Conservation (phyloP, 1,284 basidiomycete species). For the Singerocomus inundabilis region DNA sequence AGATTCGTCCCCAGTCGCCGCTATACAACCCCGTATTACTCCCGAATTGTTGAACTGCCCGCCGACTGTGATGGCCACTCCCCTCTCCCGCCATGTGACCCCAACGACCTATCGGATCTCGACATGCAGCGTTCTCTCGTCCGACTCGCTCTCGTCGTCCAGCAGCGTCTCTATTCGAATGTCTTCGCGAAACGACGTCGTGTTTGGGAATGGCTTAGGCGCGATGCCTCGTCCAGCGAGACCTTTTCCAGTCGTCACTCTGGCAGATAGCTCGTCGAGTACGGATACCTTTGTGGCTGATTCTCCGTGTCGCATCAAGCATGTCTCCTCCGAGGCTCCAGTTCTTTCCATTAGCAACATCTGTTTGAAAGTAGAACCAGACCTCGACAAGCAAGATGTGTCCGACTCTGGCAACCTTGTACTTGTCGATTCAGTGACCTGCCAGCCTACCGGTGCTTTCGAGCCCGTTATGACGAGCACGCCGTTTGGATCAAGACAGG, state of each 20-base stretch:
- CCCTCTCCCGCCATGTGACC: slow-evolving; percentile 5
- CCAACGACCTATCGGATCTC: slow-evolving; percentile 2
- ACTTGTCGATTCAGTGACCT: neutral
- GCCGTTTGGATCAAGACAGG: slow-evolving; percentile 6
- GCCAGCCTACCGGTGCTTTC: slow-evolving; percentile 6
- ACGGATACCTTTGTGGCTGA: slow-evolving; percentile 27
- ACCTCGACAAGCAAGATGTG: neutral
- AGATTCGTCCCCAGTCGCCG: neutral
- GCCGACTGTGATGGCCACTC: neutral
- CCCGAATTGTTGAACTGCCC: neutral
- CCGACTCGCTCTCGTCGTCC: slow-evolving; percentile 1
- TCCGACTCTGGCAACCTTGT: neutral
- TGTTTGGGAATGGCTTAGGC: neutral
- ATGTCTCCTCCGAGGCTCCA: slow-evolving; percentile 6
- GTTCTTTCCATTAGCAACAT: neutral
- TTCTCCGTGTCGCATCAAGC: slow-evolving; percentile 22
- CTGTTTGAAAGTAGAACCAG: neutral
- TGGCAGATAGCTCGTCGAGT: slow-evolving; percentile 16
- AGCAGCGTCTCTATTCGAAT: slow-evolving; percentile 10
- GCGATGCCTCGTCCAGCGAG: slow-evolving; percentile 4
- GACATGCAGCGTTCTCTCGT: neutral
- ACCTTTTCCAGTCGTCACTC: slow-evolving; percentile 9
- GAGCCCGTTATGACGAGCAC: slow-evolving; percentile 21
- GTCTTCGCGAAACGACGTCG: neutral
- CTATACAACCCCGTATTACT: neutral